Base-by-base conservation (phyloP, 768 basidiomycete species). In the Leccinum olivaceopallidum region DNA sequence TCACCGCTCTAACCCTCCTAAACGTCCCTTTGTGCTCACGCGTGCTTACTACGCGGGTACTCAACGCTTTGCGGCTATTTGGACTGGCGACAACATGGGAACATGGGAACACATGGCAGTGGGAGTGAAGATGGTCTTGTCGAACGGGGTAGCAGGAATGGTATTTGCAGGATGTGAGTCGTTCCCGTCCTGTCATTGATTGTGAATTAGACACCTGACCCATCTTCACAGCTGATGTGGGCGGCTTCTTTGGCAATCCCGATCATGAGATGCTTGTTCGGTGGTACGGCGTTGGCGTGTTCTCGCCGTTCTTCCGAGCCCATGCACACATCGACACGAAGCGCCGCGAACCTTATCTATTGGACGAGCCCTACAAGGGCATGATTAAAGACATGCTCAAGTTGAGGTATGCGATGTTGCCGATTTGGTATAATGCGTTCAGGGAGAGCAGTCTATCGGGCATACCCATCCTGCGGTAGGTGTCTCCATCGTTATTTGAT, bases 251-350 rank as follows among this genome's bases (percentile, higher is more conserved):
- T 70, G 95, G 96, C 18, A 95, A 98, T 74, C 95, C 97, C 0
- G 86, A 89, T 50, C 83, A 90, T 0, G 97, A 98, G 69, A 94
- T 98, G 87, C 85, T 99, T 36, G 88, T 95, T 9, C 83, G 97
- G 53, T 99, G 96, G 95, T 98, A 99, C 67, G 94, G 92, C 77
- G 91, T 96, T 54, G 97, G 97, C 26, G 85, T 87, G 1, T 96
- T 98, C 76, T 88, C 88, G 56, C 96, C 97, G 6, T 99, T 99
- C 86, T 95, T 98, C 88, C 86, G 97, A 60, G 97, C 96, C 2
- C 97, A 99, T 74, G 96, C 95, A 12, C 96, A 98, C 73, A 88
- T 98, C 68, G 96, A 99, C 72, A 95, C 95, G 30, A 98, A 98
- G 78, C 88, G 97, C 48, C 88, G 97, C 44, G 97, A 99, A 75